Evolutionary conservation across 768 basidiomycete genomes (phyloP).

Genomic region (Boletus rex-veris): DNA sequence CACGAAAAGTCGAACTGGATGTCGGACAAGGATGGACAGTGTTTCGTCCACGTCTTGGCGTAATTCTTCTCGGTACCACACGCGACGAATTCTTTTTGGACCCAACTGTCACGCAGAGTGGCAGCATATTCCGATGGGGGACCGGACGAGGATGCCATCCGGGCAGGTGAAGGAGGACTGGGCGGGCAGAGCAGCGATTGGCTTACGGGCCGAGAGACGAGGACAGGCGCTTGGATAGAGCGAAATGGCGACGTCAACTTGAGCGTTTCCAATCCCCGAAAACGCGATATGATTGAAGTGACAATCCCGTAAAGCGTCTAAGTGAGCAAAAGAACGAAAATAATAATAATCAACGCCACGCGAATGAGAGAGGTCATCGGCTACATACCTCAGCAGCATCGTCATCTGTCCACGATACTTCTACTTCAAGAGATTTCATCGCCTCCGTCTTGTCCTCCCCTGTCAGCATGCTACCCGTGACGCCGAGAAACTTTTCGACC

Average conservation of each 20-base stretch:
- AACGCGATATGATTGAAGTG: conserved; percentile 32
- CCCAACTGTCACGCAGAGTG: background rate
- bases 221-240: conserved; percentile 21
- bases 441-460: conserved; percentile 7
- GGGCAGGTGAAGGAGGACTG: conserved; percentile 8
- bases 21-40: conserved; percentile 25
- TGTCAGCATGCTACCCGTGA: conserved; percentile 22
- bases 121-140: background rate
- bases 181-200: conserved; percentile 1
- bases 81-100: conserved; percentile 28
- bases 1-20: conserved; percentile 32
- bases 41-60: conserved; percentile 28
- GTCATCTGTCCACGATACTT: conserved; percentile 25
- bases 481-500: conserved; percentile 30
- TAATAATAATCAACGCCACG: background rate
- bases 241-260: conserved; percentile 33
- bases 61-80: conserved; percentile 25
- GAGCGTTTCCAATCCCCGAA: conserved; percentile 26
- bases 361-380: background rate
- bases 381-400: conserved; percentile 29
- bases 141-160: background rate
- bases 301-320: conserved; percentile 30
- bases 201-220: background rate
- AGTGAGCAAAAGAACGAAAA: background rate
- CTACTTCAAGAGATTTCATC: conserved; percentile 26